Percentiles rank a stretch among this genome's conserved stretches.
These are phyloP conservation scores for Arachnopeziza araneosa DNA, from an alignment of 2,329 filamentous ascomycete species.

Conservation along the genomic window DNA sequence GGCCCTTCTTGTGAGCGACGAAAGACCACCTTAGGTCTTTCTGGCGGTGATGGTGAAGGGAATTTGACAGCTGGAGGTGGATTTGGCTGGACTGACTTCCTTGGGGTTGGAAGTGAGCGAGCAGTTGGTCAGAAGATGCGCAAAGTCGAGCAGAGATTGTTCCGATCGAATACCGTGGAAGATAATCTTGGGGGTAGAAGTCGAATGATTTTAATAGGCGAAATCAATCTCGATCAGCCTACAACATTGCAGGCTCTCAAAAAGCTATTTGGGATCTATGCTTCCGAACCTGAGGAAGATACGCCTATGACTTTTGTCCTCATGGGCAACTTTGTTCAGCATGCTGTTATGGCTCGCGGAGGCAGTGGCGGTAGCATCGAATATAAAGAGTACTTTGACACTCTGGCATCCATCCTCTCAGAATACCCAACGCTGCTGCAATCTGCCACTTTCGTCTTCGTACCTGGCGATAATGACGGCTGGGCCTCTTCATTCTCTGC, in stretches of 20 bases:
- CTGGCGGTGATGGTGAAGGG: constrained; percentile 48
- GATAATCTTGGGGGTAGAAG: constrained; percentile 36
- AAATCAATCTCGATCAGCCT: constrained; percentile 81
- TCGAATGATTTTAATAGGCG: constrained; percentile 71
- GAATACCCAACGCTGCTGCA: constrained; percentile 80
- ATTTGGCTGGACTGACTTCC: constrained; percentile 96
- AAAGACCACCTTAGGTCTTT: constrained; percentile 67
- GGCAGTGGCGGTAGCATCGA: constrained; percentile 79
- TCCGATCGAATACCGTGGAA: constrained; percentile 34
- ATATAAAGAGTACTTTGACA: constrained; percentile 95
- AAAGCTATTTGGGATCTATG: constrained; percentile 72
- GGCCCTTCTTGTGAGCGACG: constrained; percentile 88
- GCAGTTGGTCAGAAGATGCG: constrained; percentile 80
- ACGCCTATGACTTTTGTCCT: constrained; percentile 76
- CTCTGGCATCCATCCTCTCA: constrained; percentile 71
- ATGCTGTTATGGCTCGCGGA: constrained; percentile 61
- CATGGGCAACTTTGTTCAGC: constrained; percentile 74
- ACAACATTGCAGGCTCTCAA: constrained; percentile 74
- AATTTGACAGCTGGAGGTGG: constrained; percentile 64
- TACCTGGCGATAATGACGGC: constrained; percentile 95
- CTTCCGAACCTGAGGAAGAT: constrained; percentile 54
- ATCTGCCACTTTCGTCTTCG: constrained; percentile 79
- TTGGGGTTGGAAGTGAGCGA: constrained; percentile 85
- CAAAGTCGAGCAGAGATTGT: constrained; percentile 64
- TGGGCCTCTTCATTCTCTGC: constrained; percentile 84